Conservation (phyloP, 257 asterid species). For the Solanum chiquidenum region DNA sequence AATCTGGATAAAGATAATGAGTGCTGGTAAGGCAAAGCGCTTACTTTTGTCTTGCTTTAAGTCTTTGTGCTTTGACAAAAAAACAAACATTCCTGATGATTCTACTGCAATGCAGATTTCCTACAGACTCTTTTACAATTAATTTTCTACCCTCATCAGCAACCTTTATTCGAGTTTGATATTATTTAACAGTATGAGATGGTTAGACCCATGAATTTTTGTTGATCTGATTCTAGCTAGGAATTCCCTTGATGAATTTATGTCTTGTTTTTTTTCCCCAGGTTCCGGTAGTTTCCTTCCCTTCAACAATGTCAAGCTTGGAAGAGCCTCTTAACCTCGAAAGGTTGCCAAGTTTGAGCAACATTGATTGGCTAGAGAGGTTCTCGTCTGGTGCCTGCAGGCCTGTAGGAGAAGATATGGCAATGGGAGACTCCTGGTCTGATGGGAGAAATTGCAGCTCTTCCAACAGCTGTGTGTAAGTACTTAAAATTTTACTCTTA, state of each 20-base stretch:
- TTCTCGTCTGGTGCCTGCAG: constrained; percentile 75
- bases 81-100: not conserved
- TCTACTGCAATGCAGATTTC: not conserved
- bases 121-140: not conserved
- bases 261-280: constrained; percentile 4
- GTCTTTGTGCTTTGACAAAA: not conserved
- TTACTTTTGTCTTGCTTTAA: not conserved
- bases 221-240: constrained; percentile 5
- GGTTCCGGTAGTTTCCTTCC: constrained; percentile 16
- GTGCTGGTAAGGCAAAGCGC: not conserved
- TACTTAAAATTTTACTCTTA: not conserved
- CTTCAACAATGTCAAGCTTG: constrained; percentile 73
- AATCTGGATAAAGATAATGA: not conserved
- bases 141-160: not conserved
- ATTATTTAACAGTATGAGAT: not conserved
- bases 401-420: constrained; percentile 60
- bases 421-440: constrained; percentile 68
- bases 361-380: constrained; percentile 43
- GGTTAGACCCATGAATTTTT: not conserved
- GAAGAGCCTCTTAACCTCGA: constrained; percentile 92
- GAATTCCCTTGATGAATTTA: not conserved
- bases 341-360: constrained; percentile 76
- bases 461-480: constrained; percentile 76
- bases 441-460: constrained; percentile 91
- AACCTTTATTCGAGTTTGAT: not conserved